phyloP scores from a whole-genome alignment of 2,329 filamentous ascomycete genomes.

The Xylaria sp. region DNA sequence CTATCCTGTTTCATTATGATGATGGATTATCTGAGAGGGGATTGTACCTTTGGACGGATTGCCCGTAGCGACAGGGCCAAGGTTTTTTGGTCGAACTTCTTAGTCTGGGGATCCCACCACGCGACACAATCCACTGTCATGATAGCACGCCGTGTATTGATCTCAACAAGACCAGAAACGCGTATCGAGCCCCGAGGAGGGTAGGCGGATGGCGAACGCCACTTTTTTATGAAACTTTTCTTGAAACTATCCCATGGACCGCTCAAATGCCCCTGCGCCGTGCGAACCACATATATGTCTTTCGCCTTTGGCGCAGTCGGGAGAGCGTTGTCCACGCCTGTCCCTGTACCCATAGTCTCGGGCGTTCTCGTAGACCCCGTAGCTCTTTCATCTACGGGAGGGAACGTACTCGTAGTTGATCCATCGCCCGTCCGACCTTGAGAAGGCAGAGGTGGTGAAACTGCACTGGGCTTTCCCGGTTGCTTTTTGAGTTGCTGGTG shows the following conservation, averaged over 20 bases:
- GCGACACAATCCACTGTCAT: slow-evolving; percentile 62
- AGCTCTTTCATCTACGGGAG: slow-evolving; percentile 37
- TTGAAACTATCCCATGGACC: slow-evolving; percentile 50
- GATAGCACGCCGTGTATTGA: slow-evolving; percentile 57
- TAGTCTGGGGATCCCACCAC: slow-evolving; percentile 66
- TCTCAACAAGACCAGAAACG: slow-evolving; percentile 65
- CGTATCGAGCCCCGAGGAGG: slow-evolving; percentile 63
- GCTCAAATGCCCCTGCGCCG: slow-evolving; percentile 42
- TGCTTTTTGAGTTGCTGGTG: slow-evolving; percentile 43
- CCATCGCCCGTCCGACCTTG: slow-evolving; percentile 38
- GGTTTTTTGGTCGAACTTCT: slow-evolving; percentile 52
- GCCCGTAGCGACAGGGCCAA: slow-evolving; percentile 25
- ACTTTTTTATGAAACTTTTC: slow-evolving; percentile 56
- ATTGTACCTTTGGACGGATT: slow-evolving; percentile 37
- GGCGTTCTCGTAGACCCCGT: slow-evolving; percentile 37
- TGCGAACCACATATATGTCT: slow-evolving; percentile 48
- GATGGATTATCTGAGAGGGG: slow-evolving; percentile 30
- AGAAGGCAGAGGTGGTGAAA: slow-evolving; percentile 28
- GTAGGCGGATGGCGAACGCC: slow-evolving; percentile 54
- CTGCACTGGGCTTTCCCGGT: slow-evolving; percentile 31
- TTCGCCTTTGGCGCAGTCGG: slow-evolving; percentile 36
- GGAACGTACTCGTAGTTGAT: slow-evolving; percentile 39
- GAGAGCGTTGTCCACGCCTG: slow-evolving; percentile 30
- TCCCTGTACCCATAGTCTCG: slow-evolving; percentile 32
- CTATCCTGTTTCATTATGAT: slow-evolving; percentile 16